Evolutionary conservation across 164 flowering plant species (phyloP).

Genomic region (Kalanchoe fedtschenkoi): DNA sequence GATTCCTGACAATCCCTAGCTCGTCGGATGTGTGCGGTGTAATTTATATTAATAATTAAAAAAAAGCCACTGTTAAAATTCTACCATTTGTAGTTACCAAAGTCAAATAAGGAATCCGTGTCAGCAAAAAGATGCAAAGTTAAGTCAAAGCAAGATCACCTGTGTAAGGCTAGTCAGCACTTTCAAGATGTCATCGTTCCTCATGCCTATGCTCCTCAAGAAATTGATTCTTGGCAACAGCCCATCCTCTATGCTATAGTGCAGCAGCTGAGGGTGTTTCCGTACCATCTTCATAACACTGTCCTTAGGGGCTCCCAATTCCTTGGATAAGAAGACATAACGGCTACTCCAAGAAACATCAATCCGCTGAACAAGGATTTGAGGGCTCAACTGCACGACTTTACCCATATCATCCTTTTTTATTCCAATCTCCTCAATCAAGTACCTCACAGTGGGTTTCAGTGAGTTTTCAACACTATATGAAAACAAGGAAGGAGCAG

Average conservation of each 20-base stretch:
- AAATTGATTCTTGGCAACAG: constrained; percentile 83
- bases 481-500: constrained; percentile 85
- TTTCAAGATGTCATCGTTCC: constrained; percentile 70
- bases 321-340: constrained; percentile 59
- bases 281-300: constrained; percentile 79
- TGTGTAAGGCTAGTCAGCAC: constrained; percentile 82
- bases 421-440: constrained; percentile 89
- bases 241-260: constrained; percentile 90
- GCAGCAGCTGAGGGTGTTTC: constrained; percentile 94
- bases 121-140: background rate
- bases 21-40: no score
- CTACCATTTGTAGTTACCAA: no score
- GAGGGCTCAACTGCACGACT: constrained; percentile 94
- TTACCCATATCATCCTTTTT: constrained; percentile 55
- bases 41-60: no score
- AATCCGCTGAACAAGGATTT: constrained; percentile 78
- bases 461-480: constrained; percentile 86
- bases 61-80: no score
- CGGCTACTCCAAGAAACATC: constrained; percentile 80
- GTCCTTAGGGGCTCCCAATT: constrained; percentile 81
- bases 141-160: constrained; percentile 25
- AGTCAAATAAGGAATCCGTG: no score
- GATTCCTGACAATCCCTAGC: no score
- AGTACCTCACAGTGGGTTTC: constrained; percentile 78
- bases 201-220: constrained; percentile 85